These are phyloP conservation scores for Cercospora sojina DNA, from an alignment of 2,329 filamentous ascomycete genomes.

Conservation along the genomic window DNA sequence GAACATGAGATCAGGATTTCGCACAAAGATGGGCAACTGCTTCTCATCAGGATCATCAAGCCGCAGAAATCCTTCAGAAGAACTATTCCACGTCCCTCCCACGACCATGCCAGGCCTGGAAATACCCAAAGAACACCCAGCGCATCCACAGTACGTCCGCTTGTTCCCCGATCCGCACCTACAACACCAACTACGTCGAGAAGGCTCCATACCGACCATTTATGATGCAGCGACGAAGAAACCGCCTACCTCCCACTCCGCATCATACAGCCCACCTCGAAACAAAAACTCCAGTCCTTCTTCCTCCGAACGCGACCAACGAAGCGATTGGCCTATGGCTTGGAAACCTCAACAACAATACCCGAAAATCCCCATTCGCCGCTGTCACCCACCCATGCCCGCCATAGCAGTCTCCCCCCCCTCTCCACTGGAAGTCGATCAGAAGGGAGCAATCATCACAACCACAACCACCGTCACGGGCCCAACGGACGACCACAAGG, in stretches of 20 bases:
- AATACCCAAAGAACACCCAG: slow-evolving; percentile 5
- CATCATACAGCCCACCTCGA: background rate
- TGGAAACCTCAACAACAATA: slow-evolving; percentile 3
- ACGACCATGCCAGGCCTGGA: slow-evolving; percentile 5
- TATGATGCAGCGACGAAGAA: background rate
- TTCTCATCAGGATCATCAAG: slow-evolving; percentile 6
- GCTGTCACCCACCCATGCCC: background rate
- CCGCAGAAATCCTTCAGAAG: background rate
- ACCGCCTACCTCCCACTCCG: background rate
- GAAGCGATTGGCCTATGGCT: slow-evolving; percentile 5
- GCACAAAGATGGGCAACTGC: slow-evolving; percentile 13
- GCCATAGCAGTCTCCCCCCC: background rate
- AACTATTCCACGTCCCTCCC: slow-evolving; percentile 3
- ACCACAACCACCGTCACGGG: background rate
- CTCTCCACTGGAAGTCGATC: background rate
- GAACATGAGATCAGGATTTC: slow-evolving; percentile 7
- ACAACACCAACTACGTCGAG: background rate
- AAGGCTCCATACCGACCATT: slow-evolving; percentile 2
- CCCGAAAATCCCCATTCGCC: background rate
- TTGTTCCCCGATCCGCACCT: background rate
- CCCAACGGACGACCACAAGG: background rate
- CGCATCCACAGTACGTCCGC: slow-evolving; percentile 15
- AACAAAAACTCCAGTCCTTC: background rate
- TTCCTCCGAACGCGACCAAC: background rate
- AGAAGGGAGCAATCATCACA: background rate